Conservation (phyloP, 1,284 basidiomycete species). For the Tausonia pullulans region DNA sequence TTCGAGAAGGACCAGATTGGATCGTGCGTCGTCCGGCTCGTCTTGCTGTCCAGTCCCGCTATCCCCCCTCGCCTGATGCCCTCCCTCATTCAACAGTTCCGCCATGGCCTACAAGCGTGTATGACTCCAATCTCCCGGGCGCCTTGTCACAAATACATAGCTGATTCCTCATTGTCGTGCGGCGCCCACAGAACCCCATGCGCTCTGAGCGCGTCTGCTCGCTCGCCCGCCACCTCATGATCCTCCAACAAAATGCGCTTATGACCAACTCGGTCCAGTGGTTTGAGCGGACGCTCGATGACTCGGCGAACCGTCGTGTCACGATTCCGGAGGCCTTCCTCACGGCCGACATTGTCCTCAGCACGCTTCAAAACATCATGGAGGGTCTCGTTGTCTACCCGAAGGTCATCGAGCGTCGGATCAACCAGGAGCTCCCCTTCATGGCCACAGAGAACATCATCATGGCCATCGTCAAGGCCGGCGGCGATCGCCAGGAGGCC, state of each 20-base stretch:
- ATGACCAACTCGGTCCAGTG: constrained; percentile 88
- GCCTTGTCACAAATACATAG: background rate
- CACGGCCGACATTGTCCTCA: constrained; percentile 91
- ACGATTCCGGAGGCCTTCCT: constrained; percentile 95
- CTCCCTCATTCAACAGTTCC: constrained; percentile 41
- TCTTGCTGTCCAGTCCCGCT: constrained; percentile 3
- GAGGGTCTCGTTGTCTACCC: constrained; percentile 98
- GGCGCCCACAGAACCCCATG: constrained; percentile 78
- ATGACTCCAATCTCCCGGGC: background rate
- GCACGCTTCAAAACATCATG: constrained; percentile 89
- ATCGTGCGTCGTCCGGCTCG: constrained; percentile 21
- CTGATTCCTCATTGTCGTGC: background rate
- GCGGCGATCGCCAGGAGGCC: constrained; percentile 91
- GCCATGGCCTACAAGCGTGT: constrained; percentile 93
- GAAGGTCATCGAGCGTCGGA: constrained; percentile 81
- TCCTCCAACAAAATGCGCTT: constrained; percentile 81
- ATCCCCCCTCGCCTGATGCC: background rate
- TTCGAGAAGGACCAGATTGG: constrained; percentile 99
- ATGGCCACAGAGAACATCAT: constrained; percentile 99
- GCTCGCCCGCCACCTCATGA: constrained; percentile 83
- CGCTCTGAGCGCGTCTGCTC: constrained; percentile 95
- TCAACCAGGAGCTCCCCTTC: constrained; percentile 92
- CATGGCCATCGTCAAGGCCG: constrained; percentile 93
- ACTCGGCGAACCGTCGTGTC: constrained; percentile 92
- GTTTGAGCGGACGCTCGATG: constrained; percentile 93